phyloP scores from a whole-genome alignment of 139 green algal genomes.

The Pleodorina starrii region DNA sequence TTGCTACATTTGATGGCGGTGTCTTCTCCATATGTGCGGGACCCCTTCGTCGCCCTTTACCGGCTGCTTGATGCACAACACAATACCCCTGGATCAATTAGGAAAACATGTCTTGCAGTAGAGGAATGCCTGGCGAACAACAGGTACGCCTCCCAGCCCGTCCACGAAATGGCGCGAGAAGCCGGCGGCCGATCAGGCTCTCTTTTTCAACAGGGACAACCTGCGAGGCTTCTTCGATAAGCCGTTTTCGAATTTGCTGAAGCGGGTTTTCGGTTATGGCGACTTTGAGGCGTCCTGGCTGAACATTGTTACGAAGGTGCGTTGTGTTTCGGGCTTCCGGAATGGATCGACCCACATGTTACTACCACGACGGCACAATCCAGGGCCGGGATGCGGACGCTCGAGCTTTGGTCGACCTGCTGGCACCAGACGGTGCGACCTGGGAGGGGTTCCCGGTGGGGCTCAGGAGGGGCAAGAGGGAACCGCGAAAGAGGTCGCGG shows the following conservation, averaged over 20 bases:
- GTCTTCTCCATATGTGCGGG: neutral
- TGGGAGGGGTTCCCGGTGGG: neutral
- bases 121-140: constrained; percentile 80
- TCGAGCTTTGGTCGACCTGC: constrained; percentile 69
- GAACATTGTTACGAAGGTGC: constrained; percentile 71
- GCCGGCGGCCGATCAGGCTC: neutral
- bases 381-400: constrained; percentile 71
- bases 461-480: no score
- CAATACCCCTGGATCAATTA: constrained; percentile 55
- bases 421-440: constrained; percentile 70
- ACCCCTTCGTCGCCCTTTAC: constrained; percentile 50
- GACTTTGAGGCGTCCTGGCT: constrained; percentile 81
- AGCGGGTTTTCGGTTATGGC: constrained; percentile 86
- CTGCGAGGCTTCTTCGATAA: constrained; percentile 87
- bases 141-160: constrained; percentile 49
- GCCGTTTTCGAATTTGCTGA: constrained; percentile 83
- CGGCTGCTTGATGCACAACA: constrained; percentile 53
- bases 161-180: neutral
- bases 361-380: neutral
- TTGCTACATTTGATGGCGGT: constrained; percentile 27
- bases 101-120: constrained; percentile 70
- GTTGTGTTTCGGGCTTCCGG: neutral
- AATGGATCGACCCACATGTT: neutral
- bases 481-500: no score
- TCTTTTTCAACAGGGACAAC: constrained; percentile 81